Conservation (phyloP, 352 stramenopile genomes). For the Phytophthora europaea region DNA sequence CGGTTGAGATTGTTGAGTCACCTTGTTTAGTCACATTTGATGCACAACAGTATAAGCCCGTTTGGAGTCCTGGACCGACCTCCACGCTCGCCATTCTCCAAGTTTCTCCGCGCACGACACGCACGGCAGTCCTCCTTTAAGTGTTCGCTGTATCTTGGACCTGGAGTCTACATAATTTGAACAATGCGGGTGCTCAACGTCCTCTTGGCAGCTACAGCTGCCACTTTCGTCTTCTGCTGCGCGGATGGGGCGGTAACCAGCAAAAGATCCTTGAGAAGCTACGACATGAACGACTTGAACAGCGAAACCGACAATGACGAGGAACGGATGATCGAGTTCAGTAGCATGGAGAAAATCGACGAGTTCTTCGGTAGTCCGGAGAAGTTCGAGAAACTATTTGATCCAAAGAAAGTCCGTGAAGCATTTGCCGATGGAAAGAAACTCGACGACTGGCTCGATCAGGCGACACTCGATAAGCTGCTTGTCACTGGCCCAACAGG, state of each 20-base stretch:
- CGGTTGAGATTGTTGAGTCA: too few relatives aligned
- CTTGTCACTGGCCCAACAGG: not conserved
- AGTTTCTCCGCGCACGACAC: not conserved
- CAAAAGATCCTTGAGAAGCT: not conserved
- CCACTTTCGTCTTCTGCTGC: not conserved
- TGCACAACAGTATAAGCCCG: too few relatives aligned
- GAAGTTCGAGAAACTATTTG: not conserved
- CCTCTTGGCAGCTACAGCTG: not conserved
- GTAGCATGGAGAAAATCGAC: not conserved
- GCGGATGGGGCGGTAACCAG: not conserved
- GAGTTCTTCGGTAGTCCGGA: not conserved
- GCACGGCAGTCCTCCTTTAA: not conserved
- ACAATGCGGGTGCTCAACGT: not conserved
- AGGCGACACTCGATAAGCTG: not conserved
- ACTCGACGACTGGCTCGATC: not conserved
- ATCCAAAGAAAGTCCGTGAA: not conserved
- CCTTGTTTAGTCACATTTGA: too few relatives aligned
- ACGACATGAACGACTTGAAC: constrained; percentile 1
- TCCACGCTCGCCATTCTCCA: not conserved
- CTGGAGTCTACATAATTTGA: not conserved
- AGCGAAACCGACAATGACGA: not conserved
- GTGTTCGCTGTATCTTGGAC: not conserved
- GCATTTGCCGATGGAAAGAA: not conserved
- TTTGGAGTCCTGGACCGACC: not conserved
- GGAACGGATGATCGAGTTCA: not conserved